Percentiles rank a stretch among this genome's conserved stretches.
These are phyloP conservation scores for Komagataella phaffii DNA, from an alignment of 805 yeast genomes.

Conservation along the genomic window DNA sequence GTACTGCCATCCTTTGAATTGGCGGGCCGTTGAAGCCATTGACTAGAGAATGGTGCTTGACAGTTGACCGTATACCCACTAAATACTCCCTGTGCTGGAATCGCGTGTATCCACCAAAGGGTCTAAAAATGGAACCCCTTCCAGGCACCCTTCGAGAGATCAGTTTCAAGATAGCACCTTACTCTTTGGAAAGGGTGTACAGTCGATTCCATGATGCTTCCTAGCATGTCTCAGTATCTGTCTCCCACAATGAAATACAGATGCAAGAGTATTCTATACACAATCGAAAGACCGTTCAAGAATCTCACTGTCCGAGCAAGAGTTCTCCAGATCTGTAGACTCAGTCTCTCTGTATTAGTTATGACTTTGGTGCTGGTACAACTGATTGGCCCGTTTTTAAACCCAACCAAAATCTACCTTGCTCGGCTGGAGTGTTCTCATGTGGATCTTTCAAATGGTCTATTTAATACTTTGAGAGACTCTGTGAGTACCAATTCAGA, in stretches of 20 bases:
- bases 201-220: neutral
- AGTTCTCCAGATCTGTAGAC: slow-evolving; percentile 9
- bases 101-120: neutral
- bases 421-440: slow-evolving; percentile 35
- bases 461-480: slow-evolving; percentile 28
- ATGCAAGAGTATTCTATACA: neutral
- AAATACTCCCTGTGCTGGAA: no score
- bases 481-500: slow-evolving; percentile 8
- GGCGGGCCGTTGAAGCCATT: slow-evolving; percentile 14
- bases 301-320: slow-evolving; percentile 14
- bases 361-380: slow-evolving; percentile 4
- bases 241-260: neutral
- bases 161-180: neutral
- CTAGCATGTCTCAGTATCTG: neutral
- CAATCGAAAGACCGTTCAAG: slow-evolving; percentile 10
- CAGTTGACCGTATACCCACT: neutral
- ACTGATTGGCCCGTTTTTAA: slow-evolving; percentile 4
- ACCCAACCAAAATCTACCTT: slow-evolving; percentile 7
- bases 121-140: neutral
- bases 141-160: neutral
- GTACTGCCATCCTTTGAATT: slow-evolving; percentile 24
- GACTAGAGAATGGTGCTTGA: neutral
- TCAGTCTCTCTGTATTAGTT: slow-evolving; percentile 4
- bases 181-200: neutral
- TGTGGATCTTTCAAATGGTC: slow-evolving; percentile 37